Evolutionary conservation across 805 yeast species (phyloP), one percentile per base, ranked within the genome.

Genomic region (Jamesozyma spencerorum): DNA sequence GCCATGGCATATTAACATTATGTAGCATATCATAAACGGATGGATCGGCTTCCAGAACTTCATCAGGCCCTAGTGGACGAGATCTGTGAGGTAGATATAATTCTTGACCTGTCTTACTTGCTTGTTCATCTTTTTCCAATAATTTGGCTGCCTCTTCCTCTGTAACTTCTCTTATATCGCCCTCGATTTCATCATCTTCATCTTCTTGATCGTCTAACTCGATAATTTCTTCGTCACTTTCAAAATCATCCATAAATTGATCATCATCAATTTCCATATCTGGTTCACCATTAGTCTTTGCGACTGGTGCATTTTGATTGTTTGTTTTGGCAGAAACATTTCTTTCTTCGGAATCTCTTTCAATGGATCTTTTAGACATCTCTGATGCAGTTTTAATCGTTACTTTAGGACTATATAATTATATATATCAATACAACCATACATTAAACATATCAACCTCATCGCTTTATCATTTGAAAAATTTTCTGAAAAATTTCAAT

Each of bases 21-120:
- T 92, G 98, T 43, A 92, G 68, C 97, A 92, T 92, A 55, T 90
- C 95, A 60, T 92, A 92, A 2, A 90, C 96, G 6, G 87, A 70
- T 34, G 95, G 95, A 65, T 92, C 98, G 1, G 97, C 95, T 65
- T 90, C 97, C 57, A 92, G 71, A 11, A 83, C 94, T 67, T 92
- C 97, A 65, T 86, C 95, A 2, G 95, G 94, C 1, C 96, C 97
- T 50, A 92, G 71, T 5, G 96, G 96, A 53, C 76, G 79, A 20
- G 92, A 81, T 64, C 79, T 74, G 58, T 87, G 94, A 17, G 98
- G 97, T 48, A 92, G 69, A 64, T 85, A 92, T 34, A 90, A 65
- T 40, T 46, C 66, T 51, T 36, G 77, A 65, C 53, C 55, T 12
- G 60, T 53, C 20, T 56, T 55, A 26, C 56, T 58, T 29, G 62